These are phyloP conservation scores for Leucogyrophana mollusca DNA, from an alignment of 768 basidiomycete genomes.

Conservation along the genomic window DNA sequence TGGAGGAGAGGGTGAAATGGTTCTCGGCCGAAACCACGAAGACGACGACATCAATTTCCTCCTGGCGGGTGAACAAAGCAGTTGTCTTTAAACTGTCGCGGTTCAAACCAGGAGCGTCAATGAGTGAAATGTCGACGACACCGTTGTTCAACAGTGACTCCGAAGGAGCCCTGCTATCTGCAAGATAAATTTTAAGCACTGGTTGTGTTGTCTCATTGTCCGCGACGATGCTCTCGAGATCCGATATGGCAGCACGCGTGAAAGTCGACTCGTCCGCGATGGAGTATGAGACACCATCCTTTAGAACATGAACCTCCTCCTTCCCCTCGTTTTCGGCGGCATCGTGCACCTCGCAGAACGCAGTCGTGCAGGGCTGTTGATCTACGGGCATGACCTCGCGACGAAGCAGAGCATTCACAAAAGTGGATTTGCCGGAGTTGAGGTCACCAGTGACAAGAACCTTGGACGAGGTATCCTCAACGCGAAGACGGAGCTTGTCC, in stretches of 20 bases:
- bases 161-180: constrained; percentile 72
- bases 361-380: constrained; percentile 96
- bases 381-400: constrained; percentile 95
- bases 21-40: constrained; percentile 98
- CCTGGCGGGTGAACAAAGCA: constrained; percentile 90
- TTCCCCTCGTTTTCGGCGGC: constrained; percentile 74
- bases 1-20: constrained; percentile 94
- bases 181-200: constrained; percentile 86
- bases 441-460: constrained; percentile 98
- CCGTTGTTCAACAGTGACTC: constrained; percentile 93
- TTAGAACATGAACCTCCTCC: constrained; percentile 86
- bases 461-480: constrained; percentile 90
- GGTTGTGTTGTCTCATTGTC: constrained; percentile 53
- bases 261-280: constrained; percentile 75
- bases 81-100: constrained; percentile 94
- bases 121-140: constrained; percentile 95
- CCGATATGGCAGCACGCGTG: constrained; percentile 58
- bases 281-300: constrained; percentile 66
- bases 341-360: constrained; percentile 96
- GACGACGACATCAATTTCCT: constrained; percentile 97
- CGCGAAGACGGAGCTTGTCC: constrained; percentile 79
- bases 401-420: constrained; percentile 92
- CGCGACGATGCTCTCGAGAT: constrained; percentile 78
- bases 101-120: constrained; percentile 97
- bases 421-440: constrained; percentile 97